Conservation (phyloP, 73 alveolate species). For the Paramecium pentaurelia region DNA sequence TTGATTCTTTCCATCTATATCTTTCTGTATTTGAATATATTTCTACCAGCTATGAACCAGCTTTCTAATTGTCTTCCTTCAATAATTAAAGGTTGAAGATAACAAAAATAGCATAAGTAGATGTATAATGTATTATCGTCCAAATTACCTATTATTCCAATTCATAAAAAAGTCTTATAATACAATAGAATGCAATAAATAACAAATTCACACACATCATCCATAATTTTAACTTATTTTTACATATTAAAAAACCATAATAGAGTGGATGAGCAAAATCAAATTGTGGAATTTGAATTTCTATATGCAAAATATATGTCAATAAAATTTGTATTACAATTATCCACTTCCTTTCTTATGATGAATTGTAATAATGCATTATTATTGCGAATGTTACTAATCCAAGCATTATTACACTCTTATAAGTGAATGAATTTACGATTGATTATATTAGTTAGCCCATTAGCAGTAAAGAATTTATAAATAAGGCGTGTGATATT, state of each 20-base stretch:
- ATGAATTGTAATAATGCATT: not conserved
- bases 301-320: not conserved
- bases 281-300: not conserved
- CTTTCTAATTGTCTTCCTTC: not conserved
- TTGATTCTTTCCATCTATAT: not conserved
- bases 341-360: not conserved
- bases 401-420: constrained; percentile 6
- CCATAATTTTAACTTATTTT: not conserved
- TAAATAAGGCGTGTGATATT: constrained; percentile 18
- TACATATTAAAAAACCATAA: not conserved
- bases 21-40: not conserved
- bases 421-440: not conserved
- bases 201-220: not conserved
- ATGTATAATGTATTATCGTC: not conserved
- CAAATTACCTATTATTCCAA: not conserved
- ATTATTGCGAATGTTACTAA: not conserved
- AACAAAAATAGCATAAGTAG: not conserved
- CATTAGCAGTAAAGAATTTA: not conserved
- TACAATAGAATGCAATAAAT: not conserved
- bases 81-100: not conserved
- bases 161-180: not conserved
- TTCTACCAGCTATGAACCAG: not conserved
- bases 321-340: not conserved
- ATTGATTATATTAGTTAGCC: not conserved
- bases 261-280: constrained; percentile 13